Base-by-base conservation (phyloP, 2,329 filamentous ascomycete genomes). In the Coniochaeta sp. region DNA sequence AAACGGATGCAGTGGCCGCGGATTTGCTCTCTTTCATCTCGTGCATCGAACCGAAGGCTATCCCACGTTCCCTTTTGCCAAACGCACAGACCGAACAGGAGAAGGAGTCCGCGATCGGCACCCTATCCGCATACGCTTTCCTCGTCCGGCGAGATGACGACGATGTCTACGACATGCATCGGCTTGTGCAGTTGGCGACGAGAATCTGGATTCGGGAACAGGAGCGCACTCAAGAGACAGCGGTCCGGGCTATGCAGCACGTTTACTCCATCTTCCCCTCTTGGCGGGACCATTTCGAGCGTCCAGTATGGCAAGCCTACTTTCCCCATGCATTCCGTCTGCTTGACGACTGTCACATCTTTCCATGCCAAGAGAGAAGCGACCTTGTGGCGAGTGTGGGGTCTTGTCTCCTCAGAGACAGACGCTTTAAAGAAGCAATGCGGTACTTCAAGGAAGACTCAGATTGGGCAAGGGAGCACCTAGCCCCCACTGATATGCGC, bases 1-100 rank as follows among this genome's bases (percentile, higher is more conserved):
- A 53, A 5, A 48, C 22, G 0, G 54, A 69, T 45, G 2, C 49
- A 1, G 27, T 57, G 2, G 71, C 71, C 1, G 65, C 65, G 28
- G 51, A 65, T 0, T 51, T 71, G 35, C 58, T 77, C 0, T 64
- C 60, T 0, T 69, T 72, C 48, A 63, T 71, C 14, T 66, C 67
- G 1, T 67, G 60, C 14, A 65, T 76, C 35, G 65, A 71, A 52
- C 61, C 66, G 1, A 67, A 67, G 53, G 64, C 63, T 0, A 71
- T 75, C 49, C 70, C 71, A 8, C 55, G 51, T 28, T 62, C 65
- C 0, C 55, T 74, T 0, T 53, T 74, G 6, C 67, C 69, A 1
- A 1, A 1, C 0, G 10, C 38, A 0, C n/a, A 20, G 0, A 55
- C 55, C 1, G 47, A 63, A 7, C 53, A 55, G 10, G 51, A 61